These are phyloP conservation scores for Yamadazyma membranifaciens DNA, from an alignment of 1,139 yeast genomes.

Conservation along the genomic window DNA sequence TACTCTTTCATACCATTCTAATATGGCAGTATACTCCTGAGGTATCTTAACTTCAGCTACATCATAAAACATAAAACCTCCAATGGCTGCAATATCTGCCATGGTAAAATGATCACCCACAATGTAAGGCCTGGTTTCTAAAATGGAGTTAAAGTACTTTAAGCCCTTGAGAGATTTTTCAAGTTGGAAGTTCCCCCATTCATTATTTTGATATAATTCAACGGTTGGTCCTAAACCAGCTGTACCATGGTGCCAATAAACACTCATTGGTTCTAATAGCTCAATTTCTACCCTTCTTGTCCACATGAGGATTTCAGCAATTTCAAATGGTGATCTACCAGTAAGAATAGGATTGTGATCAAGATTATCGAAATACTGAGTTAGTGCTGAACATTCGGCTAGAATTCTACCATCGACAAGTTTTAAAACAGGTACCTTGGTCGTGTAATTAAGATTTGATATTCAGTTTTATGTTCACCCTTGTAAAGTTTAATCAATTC, in stretches of 20 bases:
- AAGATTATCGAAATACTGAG: constrained; percentile 8
- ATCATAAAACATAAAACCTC: constrained; percentile 5
- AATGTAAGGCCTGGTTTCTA: constrained; percentile 6
- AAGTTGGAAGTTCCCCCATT: constrained; percentile 5
- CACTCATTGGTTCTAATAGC: constrained; percentile 6
- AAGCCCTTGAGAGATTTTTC: constrained; percentile 7
- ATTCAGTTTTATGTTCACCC: constrained; percentile 9
- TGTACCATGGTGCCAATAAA: constrained; percentile 7
- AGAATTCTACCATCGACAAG: constrained; percentile 8
- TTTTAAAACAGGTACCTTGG: constrained; percentile 9
- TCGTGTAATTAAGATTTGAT: constrained; percentile 4
- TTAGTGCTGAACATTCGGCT: constrained; percentile 2
- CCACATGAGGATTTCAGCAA: constrained; percentile 7
- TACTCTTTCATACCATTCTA: constrained; percentile 2
- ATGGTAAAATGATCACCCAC: constrained; percentile 9
- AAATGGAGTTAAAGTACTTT: constrained; percentile 3
- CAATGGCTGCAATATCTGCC: constrained; percentile 10
- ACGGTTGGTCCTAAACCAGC: constrained; percentile 8
- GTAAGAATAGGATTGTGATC: constrained; percentile 7
- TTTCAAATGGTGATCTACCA: constrained; percentile 7
- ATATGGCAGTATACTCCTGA: neutral
- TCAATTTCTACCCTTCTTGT: constrained; percentile 9
- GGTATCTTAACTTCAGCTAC: constrained; percentile 6
- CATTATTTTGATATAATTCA: constrained; percentile 3
- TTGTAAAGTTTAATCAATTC: constrained; percentile 6